These are phyloP conservation scores for Mycosphaerella sp. DNA, from an alignment of 2,329 filamentous ascomycete species.

Conservation along the genomic window DNA sequence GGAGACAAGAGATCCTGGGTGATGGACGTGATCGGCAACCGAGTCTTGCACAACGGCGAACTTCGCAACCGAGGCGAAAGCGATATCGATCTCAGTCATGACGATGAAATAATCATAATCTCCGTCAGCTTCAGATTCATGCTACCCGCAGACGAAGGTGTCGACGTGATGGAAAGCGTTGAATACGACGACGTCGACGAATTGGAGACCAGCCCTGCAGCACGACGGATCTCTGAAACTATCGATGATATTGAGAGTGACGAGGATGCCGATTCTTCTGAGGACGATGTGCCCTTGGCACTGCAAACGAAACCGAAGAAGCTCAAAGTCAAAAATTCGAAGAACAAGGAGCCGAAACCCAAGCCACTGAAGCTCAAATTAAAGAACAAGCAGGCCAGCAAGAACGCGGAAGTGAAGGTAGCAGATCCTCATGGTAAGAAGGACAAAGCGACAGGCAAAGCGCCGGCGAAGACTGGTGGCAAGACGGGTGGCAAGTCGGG, in stretches of 20 bases:
- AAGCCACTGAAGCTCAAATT: conserved; percentile 18
- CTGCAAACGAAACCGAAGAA: conserved; percentile 10
- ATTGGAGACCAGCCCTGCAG: conserved; percentile 12
- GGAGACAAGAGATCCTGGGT: conserved; percentile 58
- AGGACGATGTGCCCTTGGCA: conserved; percentile 10
- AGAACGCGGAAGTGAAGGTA: conserved; percentile 3
- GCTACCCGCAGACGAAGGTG: conserved; percentile 59
- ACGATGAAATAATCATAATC: conserved; percentile 65
- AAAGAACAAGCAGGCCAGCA: conserved; percentile 14
- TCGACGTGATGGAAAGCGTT: conserved; percentile 21
- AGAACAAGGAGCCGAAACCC: conserved; percentile 13
- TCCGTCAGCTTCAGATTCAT: conserved; percentile 63
- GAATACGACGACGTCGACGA: conserved; percentile 35
- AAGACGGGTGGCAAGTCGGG: conserved; percentile 11
- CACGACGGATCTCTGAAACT: conserved; percentile 39
- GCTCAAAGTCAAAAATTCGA: conserved; percentile 3
- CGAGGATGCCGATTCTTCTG: conserved; percentile 44
- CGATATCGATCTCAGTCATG: conserved; percentile 53
- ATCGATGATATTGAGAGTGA: conserved; percentile 48
- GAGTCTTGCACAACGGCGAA: conserved; percentile 60
- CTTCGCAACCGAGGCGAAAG: conserved; percentile 43
- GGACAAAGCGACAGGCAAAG: conserved; percentile 10
- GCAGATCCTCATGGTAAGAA: conserved; percentile 4
- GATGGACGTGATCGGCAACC: conserved; percentile 60
- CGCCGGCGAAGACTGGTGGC: conserved; percentile 6